phyloP scores from a whole-genome alignment of 768 basidiomycete species.

The Boletus patriciae region DNA sequence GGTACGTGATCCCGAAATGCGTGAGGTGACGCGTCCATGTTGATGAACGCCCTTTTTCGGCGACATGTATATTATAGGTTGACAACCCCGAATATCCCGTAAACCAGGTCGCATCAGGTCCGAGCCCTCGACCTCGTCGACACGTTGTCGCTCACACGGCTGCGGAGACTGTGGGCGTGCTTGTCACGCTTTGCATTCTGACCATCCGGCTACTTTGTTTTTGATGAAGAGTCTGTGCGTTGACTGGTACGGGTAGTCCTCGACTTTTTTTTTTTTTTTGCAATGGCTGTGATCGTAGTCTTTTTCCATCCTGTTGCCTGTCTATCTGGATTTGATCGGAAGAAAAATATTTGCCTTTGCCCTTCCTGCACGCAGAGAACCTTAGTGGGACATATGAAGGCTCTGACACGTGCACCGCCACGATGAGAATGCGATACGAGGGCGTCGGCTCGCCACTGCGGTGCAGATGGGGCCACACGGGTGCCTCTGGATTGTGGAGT shows the following conservation, averaged over 20 bases:
- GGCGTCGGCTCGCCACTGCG: background rate
- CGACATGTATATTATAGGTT: background rate
- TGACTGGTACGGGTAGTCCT: background rate
- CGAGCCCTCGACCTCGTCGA: background rate
- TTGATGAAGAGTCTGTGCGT: background rate
- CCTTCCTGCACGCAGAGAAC: conserved; percentile 1
- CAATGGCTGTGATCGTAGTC: background rate
- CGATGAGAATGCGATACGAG: background rate
- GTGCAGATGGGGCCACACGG: background rate
- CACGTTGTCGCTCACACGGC: conserved; percentile 9
- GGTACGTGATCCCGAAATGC: conserved; percentile 7
- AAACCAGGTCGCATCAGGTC: background rate
- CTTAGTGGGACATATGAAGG: conserved; percentile 3
- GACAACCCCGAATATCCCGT: background rate
- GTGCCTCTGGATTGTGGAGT: too few species aligned
- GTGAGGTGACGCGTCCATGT: background rate
- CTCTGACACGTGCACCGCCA: conserved; percentile 10
- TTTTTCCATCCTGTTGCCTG: background rate
- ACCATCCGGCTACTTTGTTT: conserved; percentile 22
- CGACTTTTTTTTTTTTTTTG: background rate
- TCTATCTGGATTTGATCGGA: background rate
- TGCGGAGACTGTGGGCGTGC: conserved; percentile 7
- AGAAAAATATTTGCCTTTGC: background rate
- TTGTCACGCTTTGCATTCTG: conserved; percentile 17
- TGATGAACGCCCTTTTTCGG: background rate